A percentile compares a stretch with the other conserved stretches of the same genome.
Conservation (phyloP, 257 asterid genomes). For the Sherardia arvensis region DNA sequence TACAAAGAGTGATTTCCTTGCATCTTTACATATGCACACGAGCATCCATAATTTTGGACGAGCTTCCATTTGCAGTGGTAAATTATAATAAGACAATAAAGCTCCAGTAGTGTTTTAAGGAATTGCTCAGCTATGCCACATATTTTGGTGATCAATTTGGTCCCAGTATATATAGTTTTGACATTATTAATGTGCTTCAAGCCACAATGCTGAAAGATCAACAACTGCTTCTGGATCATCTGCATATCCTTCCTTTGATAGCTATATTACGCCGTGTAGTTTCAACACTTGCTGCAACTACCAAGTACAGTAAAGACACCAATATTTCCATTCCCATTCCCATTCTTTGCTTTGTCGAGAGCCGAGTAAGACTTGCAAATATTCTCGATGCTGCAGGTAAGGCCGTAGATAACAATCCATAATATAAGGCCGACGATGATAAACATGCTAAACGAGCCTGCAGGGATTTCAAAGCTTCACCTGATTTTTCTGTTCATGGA, state of each 20-base stretch:
- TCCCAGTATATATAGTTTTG: too few species aligned
- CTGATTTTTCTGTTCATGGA: conserved; percentile 47
- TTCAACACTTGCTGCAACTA: conserved; percentile 42
- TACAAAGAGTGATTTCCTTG: too few species aligned
- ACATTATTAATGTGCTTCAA: too few species aligned
- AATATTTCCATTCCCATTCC: conserved; percentile 47
- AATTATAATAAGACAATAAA: too few species aligned
- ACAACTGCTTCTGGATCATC: conserved; percentile 10
- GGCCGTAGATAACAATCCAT: conserved; percentile 52
- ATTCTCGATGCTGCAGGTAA: conserved; percentile 50
- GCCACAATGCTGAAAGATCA: conserved; percentile 59
- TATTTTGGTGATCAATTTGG: too few species aligned
- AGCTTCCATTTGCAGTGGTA: too few species aligned
- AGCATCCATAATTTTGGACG: too few species aligned
- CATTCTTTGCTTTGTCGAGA: too few species aligned
- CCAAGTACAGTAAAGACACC: conserved; percentile 41
- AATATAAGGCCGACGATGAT: conserved; percentile 23
- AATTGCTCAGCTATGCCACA: too few species aligned
- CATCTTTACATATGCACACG: too few species aligned
- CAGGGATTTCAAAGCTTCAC: conserved; percentile 47
- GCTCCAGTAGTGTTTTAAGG: too few species aligned
- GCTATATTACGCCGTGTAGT: conserved; percentile 27
- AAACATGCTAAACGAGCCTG: conserved; percentile 56
- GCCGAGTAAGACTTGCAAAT: conserved; percentile 25
- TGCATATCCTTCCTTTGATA: conserved; percentile 15